Evolutionary conservation across 768 basidiomycete genomes (phyloP).

Genomic region (Tylopilus balloui): DNA sequence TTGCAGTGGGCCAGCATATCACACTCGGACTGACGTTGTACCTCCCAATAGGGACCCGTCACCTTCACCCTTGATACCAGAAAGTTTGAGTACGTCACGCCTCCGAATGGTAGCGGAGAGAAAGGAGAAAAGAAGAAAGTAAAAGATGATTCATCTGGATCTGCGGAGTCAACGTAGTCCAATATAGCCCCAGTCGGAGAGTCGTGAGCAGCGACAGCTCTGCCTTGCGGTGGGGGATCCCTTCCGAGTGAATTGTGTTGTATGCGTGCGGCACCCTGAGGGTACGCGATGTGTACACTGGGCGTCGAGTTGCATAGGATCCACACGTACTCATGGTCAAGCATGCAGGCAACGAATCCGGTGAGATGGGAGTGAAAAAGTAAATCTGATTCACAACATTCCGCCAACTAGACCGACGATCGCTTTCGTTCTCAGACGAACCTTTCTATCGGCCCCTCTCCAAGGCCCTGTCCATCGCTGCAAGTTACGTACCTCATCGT

Average conservation of each 20-base stretch:
- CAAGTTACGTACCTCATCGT: conserved; percentile 51
- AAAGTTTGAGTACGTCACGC: conserved; percentile 62
- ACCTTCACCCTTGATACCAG: conserved; percentile 82
- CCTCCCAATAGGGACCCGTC: conserved; percentile 61
- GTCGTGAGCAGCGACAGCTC: conserved; percentile 3
- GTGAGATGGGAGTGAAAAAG: conserved; percentile 8
- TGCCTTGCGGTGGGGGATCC: neutral
- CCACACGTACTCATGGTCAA: neutral
- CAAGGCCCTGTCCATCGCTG: conserved; percentile 49
- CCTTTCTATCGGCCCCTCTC: conserved; percentile 53
- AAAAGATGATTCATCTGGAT: conserved; percentile 1
- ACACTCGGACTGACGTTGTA: neutral
- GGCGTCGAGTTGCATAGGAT: neutral
- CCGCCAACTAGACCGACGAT: conserved; percentile 63
- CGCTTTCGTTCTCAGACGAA: conserved; percentile 59
- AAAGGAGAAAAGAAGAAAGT: conserved; percentile 10
- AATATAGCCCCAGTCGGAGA: neutral
- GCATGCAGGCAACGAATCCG: neutral
- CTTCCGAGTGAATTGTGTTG: neutral
- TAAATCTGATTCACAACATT: conserved; percentile 48
- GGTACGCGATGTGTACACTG: neutral
- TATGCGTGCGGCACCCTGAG: neutral
- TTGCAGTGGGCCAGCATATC: neutral
- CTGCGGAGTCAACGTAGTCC: conserved; percentile 5
- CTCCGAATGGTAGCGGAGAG: conserved; percentile 6